Evolutionary conservation across 352 stramenopile genomes (phyloP).

Genomic region (Phytophthora melonis): DNA sequence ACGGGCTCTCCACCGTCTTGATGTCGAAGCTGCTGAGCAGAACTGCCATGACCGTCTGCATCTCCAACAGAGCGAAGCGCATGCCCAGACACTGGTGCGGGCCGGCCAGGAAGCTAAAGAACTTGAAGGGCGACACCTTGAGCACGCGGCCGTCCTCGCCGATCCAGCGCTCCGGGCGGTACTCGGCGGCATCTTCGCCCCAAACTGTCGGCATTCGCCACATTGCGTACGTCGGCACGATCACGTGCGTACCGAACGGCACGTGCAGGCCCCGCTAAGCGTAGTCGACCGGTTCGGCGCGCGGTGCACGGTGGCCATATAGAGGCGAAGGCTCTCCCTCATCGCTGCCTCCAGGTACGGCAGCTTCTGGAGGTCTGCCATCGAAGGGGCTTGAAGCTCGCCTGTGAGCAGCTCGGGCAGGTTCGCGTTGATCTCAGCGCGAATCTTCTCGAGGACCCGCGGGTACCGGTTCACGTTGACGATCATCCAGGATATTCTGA

Average conservation of each 20-base stretch:
- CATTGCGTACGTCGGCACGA: conserved; percentile 58
- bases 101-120: conserved; percentile 70
- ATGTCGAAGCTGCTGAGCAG: conserved; percentile 54
- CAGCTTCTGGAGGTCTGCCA: conserved; percentile 59
- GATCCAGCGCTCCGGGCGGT: conserved; percentile 60
- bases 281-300: conserved; percentile 54
- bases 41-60: conserved; percentile 53
- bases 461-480: conserved; percentile 80
- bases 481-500: conserved; percentile 77
- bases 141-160: conserved; percentile 53
- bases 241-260: conserved; percentile 46
- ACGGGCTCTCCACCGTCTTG: conserved; percentile 46
- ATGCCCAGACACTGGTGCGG: conserved; percentile 64
- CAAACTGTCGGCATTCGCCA: conserved; percentile 58
- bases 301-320: conserved; percentile 53
- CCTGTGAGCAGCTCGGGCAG: conserved; percentile 36
- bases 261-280: conserved; percentile 68
- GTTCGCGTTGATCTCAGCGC: conserved; percentile 54
- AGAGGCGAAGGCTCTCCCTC: conserved; percentile 71
- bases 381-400: conserved; percentile 32
- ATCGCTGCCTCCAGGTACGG: conserved; percentile 71
- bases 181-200: conserved; percentile 54
- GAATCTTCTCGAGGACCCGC: conserved; percentile 51
- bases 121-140: conserved; percentile 39
- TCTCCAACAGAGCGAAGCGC: conserved; percentile 57